Evolutionary conservation across 2,329 filamentous ascomycete genomes (phyloP), one percentile per base, ranked within the genome.

Genomic region (Cordyceps militaris): DNA sequence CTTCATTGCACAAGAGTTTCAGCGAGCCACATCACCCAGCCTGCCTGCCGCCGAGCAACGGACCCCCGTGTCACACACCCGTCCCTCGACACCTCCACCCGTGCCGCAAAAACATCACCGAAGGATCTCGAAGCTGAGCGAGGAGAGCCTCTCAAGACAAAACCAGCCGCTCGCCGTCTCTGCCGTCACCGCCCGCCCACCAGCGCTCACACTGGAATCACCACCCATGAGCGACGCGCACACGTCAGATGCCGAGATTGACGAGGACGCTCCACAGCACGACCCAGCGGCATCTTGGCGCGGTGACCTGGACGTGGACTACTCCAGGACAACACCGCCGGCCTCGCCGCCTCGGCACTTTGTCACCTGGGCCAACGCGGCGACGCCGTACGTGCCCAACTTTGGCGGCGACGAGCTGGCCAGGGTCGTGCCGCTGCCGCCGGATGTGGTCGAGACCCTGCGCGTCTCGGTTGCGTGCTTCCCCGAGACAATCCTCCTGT

Each of bases 401-500:
- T 61, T 69, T 23, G 62, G 65, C 4, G 61, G 62, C n/a, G 72
- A 74, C 2, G 72, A 74, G 46, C 51, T 71, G 10, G 70, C 73
- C 4, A 71, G 67, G 49, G 68, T 69, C 0, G 67, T 83, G 6
- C 81, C 78, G 1, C 70, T 84, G 0, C 79, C 80, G 0, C 74
- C 77, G 1, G 75, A 82, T 26, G 73, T 82, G 3, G 66, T 83
- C 42, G 80, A 84, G 59, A 81, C 75, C 0, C 70, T 84, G 4
- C 71, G 77, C 28, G 74, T 82, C 6, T 81, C 77, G 0, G 76
- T 82, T 11, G 70, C 75, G 5, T 82, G 79, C 62, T 85, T 85
- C 61, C 81, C 81, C 0, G 80, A 83, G 62, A 82, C 80, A 1
- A 82, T 83, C 77, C 75, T 84, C 1, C 70, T 79, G 11, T 77